Percentiles rank a stretch among this genome's conserved stretches.
Conservation (phyloP, 2,329 filamentous ascomycete genomes). For the Aureobasidium sp. region DNA sequence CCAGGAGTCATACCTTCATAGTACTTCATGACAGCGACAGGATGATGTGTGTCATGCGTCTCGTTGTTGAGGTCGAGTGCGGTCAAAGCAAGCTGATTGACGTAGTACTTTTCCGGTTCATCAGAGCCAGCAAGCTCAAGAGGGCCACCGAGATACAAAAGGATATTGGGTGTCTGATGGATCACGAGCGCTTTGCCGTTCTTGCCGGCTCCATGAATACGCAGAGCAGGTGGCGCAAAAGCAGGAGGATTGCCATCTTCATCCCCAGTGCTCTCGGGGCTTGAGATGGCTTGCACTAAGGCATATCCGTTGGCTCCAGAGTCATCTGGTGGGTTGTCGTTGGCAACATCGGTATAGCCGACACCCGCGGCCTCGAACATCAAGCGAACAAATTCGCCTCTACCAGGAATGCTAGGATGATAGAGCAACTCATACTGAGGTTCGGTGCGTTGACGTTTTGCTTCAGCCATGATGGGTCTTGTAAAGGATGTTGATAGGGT, state of each 20-base stretch:
- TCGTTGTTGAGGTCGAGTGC: slow-evolving; percentile 66
- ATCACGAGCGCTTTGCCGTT: slow-evolving; percentile 52
- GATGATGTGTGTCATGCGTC: slow-evolving; percentile 69
- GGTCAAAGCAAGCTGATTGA: slow-evolving; percentile 59
- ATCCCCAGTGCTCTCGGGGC: slow-evolving; percentile 40
- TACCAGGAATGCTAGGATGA: slow-evolving; percentile 65
- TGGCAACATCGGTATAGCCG: slow-evolving; percentile 55
- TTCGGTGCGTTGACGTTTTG: slow-evolving; percentile 12
- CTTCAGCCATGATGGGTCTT: not conserved
- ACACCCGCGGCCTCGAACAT: slow-evolving; percentile 60
- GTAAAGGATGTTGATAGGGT: not conserved
- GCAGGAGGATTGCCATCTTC: slow-evolving; percentile 52
- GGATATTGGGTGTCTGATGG: slow-evolving; percentile 63
- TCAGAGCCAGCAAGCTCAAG: slow-evolving; percentile 49
- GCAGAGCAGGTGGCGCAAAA: slow-evolving; percentile 59
- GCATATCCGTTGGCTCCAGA: slow-evolving; percentile 42
- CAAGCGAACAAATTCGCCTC: slow-evolving; percentile 66
- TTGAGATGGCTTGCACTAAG: slow-evolving; percentile 42
- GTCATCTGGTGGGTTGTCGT: slow-evolving; percentile 35
- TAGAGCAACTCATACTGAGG: slow-evolving; percentile 56
- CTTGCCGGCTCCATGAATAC: slow-evolving; percentile 38
- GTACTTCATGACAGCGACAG: slow-evolving; percentile 49
- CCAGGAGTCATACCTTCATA: slow-evolving; percentile 45
- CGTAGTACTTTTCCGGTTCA: slow-evolving; percentile 44
- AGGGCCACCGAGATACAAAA: slow-evolving; percentile 58